Base-by-base conservation (phyloP, 2,329 filamentous ascomycete genomes). In the Pestalotiopsis sp. region DNA sequence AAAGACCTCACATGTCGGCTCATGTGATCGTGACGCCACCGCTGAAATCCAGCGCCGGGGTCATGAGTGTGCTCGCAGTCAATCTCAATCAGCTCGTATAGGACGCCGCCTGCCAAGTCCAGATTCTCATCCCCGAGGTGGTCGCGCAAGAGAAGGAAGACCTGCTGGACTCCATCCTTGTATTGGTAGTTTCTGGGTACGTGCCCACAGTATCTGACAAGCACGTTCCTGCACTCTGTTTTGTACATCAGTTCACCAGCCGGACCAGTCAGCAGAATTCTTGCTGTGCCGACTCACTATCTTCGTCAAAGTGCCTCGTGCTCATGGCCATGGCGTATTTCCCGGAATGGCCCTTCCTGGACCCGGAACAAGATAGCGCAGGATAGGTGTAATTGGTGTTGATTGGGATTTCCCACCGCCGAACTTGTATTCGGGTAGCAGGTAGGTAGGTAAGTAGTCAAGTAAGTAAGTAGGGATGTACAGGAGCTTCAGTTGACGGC, bases 1-100 rank as follows among this genome's bases (percentile, higher is more conserved):
- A 20, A 36, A 36, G n/a, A 13, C 56, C 79, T 71, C 66, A 83
- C 83, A 75, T 84, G 79, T 78, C 83, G 79, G 25, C 78, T 80
- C 73, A 83, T 76, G 69, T 85, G 83, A 59, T 83, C 79, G 67
- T 82, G 73, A 70, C 82, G 81, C 83, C 83, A 85, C 23, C 83
- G 78, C 70, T 84, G 83, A 69, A 83, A 85, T 25, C 82, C 81
- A 17, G 82, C 82, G 17, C 82, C 82, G 45, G 82, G 79, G 65
- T 84, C 83, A 59, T 84, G 82, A 1, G 81, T 83, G 70, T 82
- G 75, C 49, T 80, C 76, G 66, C 81, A 83, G 71, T 84, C 82
- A 41, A 84, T 76, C 71, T 84, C 83, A 45, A 85, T 84, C 68
- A 84, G 72, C 71, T 85, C 83, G 69, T 85, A 83, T 7, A 84